phyloP scores from a whole-genome alignment of 2,329 filamentous ascomycete genomes.

The Fusarium domesticum region DNA sequence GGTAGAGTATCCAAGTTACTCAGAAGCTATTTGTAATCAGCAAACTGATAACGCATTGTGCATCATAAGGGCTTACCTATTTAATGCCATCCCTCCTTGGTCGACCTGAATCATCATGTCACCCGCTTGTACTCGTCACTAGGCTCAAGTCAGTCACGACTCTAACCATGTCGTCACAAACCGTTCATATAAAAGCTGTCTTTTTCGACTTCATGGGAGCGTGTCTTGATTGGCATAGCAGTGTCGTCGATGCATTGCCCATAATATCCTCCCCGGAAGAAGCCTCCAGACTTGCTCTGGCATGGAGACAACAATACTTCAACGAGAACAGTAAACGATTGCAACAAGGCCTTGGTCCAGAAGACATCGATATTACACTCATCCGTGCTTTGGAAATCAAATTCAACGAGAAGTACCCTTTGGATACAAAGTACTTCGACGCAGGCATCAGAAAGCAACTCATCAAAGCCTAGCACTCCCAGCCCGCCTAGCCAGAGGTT shows the following conservation, averaged over 20 bases:
- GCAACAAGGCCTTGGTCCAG: constrained; percentile 29
- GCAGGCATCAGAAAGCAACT: constrained; percentile 20
- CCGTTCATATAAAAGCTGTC: constrained; percentile 48
- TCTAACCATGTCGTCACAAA: too few species aligned
- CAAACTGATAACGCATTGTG: too few species aligned
- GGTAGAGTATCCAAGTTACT: too few species aligned
- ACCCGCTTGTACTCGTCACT: too few species aligned
- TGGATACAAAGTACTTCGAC: constrained; percentile 12
- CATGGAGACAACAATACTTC: constrained; percentile 52
- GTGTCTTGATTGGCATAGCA: constrained; percentile 53
- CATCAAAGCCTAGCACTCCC: constrained; percentile 46
- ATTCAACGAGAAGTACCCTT: constrained; percentile 22
- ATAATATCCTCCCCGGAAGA: constrained; percentile 28
- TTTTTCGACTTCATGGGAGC: constrained; percentile 60
- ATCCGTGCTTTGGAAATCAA: constrained; percentile 38
- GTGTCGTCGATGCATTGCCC: constrained; percentile 37
- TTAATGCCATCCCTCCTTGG: too few species aligned
- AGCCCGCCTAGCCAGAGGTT: constrained; percentile 52
- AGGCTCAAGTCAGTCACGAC: too few species aligned
- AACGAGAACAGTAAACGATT: constrained; percentile 41
- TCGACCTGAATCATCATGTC: too few species aligned
- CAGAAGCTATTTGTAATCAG: too few species aligned
- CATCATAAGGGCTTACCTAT: too few species aligned
- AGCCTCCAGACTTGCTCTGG: constrained; percentile 43
- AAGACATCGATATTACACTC: constrained; percentile 53